Evolutionary conservation across 169 alveolate genomes (phyloP).

Genomic region (Plasmodium chabaudi): DNA sequence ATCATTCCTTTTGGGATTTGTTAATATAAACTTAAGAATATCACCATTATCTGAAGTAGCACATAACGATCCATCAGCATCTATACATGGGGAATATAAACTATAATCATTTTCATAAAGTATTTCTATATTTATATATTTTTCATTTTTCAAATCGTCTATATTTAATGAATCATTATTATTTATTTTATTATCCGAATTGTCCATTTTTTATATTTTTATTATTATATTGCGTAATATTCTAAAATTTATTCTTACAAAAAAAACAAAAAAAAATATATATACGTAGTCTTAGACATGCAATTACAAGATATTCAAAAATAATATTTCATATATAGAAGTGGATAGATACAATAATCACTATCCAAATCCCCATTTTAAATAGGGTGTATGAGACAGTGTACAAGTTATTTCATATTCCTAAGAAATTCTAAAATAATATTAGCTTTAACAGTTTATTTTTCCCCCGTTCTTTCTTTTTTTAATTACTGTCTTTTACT

Average conservation of each 20-base stretch:
- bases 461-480: no score
- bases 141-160: constrained; percentile 40
- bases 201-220: constrained; percentile 30
- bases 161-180: constrained; percentile 10
- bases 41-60: constrained; percentile 61
- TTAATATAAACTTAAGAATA: constrained; percentile 42
- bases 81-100: constrained; percentile 74
- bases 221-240: constrained; percentile 5
- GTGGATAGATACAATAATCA: no score
- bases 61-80: constrained; percentile 58
- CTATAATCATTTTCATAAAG: constrained; percentile 53
- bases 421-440: no score
- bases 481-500: no score
- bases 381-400: no score
- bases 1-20: constrained; percentile 13
- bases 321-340: no score
- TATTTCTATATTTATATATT: constrained; percentile 33
- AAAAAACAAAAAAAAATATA: no score
- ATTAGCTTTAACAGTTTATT: no score
- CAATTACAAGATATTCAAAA: no score
- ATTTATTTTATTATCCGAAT: constrained; percentile 18
- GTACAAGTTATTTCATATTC: no score
- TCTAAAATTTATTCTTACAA: constrained; percentile 1
- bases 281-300: no score
- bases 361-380: no score